Evolutionary conservation across 345 rosid species (phyloP), one percentile per base, ranked within the genome.

Genomic region (Geranium rotundifolium): DNA sequence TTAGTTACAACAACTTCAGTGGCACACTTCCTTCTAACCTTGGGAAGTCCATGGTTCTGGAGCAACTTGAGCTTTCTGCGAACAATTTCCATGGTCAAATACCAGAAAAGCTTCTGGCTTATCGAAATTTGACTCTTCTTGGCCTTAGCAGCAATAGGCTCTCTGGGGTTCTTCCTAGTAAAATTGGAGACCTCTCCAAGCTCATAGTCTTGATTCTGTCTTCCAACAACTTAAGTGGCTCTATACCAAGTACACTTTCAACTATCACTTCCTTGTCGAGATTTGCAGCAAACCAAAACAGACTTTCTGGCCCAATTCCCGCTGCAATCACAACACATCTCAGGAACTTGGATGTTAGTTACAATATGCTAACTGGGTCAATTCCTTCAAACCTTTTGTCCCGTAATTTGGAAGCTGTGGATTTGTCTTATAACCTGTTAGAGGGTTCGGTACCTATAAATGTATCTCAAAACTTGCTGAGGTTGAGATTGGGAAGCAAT

Each of bases 401-500:
- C 0, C 68, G 7, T 19, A 13, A 60, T 1, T 79, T 91, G 61
- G 50, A 55, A 65, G 41, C 34, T 19, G 81, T 86, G 52, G 85
- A 88, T 79, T 67, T 91, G 77, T 83, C 95, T 37, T 72, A 14
- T 66, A 91, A 86, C 71, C 20, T 0, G 29, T 19, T 88, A 31
- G 41, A 30, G 16, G 91, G 89, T 39, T 18, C 65, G 65, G 55
- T 85, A 57, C 95, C 98, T 58, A 68, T 7, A 37, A 57, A 50
- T 54, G 50, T 81, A 10, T 79, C 95, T 8, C 1, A 63, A n/a
- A 20, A 69, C 67, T 50, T 86, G 79, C 41, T 89, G 8, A 79
- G 92, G 74, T 49, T 91, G 78, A 82, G 95, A 73, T 70, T 90
- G 62, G 93, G 95, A 68, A 70, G 80, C 79, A 88, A 88, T 64